Conservation (phyloP, 805 yeast genomes). For the Barnettozyma botsteinii region DNA sequence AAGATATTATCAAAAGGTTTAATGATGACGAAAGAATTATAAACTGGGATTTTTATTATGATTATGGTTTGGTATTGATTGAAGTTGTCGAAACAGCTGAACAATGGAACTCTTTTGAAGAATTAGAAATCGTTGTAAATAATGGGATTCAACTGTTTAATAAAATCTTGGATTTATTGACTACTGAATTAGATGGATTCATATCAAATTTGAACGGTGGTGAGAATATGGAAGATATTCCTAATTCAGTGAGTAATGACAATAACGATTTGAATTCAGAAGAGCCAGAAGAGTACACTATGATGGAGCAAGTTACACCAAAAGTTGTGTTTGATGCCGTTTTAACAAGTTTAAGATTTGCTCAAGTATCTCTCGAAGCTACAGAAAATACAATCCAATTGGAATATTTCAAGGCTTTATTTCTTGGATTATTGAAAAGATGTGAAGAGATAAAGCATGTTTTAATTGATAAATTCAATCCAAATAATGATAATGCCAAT, state of each 20-base stretch:
- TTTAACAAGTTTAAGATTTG: slow-evolving; percentile 9
- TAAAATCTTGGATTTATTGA: slow-evolving; percentile 14
- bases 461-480: slow-evolving; percentile 1
- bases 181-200: slow-evolving; percentile 18
- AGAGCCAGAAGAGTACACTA: slow-evolving; percentile 14
- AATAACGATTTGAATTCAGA: slow-evolving; percentile 12
- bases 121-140: slow-evolving; percentile 5
- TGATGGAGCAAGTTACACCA: slow-evolving; percentile 24
- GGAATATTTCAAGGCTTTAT: slow-evolving; percentile 1
- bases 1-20: slow-evolving; percentile 6
- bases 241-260: slow-evolving; percentile 13
- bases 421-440: background rate
- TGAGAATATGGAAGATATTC: slow-evolving; percentile 7
- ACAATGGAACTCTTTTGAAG: slow-evolving; percentile 11
- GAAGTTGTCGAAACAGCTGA: slow-evolving; percentile 11
- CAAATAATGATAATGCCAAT: slow-evolving; percentile 3
- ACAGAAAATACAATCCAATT: slow-evolving; percentile 10
- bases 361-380: slow-evolving; percentile 12
- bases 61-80: slow-evolving; percentile 18
- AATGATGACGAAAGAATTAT: slow-evolving; percentile 16
- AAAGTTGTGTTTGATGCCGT: slow-evolving; percentile 18
- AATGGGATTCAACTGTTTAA: slow-evolving; percentile 9
- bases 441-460: background rate
- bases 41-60: slow-evolving; percentile 26
- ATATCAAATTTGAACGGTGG: slow-evolving; percentile 13